A percentile compares a stretch with the other conserved stretches of the same genome.
phyloP scores from a whole-genome alignment of 2,329 filamentous ascomycete genomes.

The Mariannaea sp. region DNA sequence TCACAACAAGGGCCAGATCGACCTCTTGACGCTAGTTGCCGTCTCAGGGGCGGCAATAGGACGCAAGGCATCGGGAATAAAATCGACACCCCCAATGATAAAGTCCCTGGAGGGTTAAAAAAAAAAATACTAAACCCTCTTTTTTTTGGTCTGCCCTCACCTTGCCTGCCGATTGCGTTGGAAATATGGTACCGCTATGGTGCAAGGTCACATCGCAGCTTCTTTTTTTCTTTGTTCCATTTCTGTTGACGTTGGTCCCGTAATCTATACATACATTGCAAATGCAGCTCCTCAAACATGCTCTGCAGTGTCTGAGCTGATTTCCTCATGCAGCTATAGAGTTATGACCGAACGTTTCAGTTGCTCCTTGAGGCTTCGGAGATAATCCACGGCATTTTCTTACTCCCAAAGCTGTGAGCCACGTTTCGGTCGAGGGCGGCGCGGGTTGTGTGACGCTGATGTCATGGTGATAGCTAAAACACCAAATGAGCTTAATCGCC shows the following conservation, averaged over 20 bases:
- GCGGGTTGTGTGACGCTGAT: slow-evolving; percentile 29
- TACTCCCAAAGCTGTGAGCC: slow-evolving; percentile 13
- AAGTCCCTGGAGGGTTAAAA: neutral
- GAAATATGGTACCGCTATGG: too few relatives aligned
- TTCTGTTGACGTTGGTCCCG: too few relatives aligned
- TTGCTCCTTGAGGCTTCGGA: slow-evolving; percentile 1
- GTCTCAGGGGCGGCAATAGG: slow-evolving; percentile 28
- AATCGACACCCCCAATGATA: neutral
- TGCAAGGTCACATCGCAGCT: neutral
- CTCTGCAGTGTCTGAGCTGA: neutral
- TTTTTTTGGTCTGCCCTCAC: too few relatives aligned
- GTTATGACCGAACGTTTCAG: neutral
- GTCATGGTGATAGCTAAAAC: slow-evolving; percentile 24
- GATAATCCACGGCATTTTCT: neutral
- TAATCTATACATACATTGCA: too few relatives aligned
- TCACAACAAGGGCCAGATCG: slow-evolving; percentile 28
- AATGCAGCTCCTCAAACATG: neutral
- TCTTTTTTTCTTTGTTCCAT: neutral
- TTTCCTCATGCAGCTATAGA: neutral
- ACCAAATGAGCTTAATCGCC: slow-evolving; percentile 24
- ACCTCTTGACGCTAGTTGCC: slow-evolving; percentile 22
- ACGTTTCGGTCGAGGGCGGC: slow-evolving; percentile 23
- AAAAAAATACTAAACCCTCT: neutral
- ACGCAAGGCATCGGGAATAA: slow-evolving; percentile 25
- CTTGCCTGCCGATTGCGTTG: too few relatives aligned